Evolutionary conservation across 2,329 filamentous ascomycete species (phyloP).

Genomic region (Ilyonectria mors-panacis): DNA sequence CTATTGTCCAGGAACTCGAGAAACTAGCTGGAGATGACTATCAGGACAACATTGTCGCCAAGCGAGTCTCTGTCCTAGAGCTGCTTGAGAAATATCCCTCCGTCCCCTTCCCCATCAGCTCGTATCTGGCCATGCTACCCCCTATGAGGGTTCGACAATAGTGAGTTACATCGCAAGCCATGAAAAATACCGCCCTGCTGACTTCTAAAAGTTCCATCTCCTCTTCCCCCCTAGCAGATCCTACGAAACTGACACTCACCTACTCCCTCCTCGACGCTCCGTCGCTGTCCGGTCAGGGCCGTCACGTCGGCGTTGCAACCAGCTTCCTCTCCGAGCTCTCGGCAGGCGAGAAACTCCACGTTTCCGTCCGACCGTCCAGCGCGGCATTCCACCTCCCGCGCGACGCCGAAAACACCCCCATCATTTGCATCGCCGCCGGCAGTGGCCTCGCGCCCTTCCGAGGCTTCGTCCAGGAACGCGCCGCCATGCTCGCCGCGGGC

Average conservation of each 20-base stretch:
- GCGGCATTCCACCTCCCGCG: slow-evolving; percentile 66
- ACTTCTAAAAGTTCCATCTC: slow-evolving; percentile 72
- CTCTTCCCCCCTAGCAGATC: slow-evolving; percentile 76
- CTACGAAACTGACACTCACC: slow-evolving; percentile 73
- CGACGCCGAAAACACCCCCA: slow-evolving; percentile 61
- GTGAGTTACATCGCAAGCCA: slow-evolving; percentile 42
- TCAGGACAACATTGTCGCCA: slow-evolving; percentile 64
- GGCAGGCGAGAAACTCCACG: slow-evolving; percentile 59
- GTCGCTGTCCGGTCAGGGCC: slow-evolving; percentile 64
- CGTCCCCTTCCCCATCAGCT: slow-evolving; percentile 73
- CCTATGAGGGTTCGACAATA: slow-evolving; percentile 86
- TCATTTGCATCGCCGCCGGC: slow-evolving; percentile 67
- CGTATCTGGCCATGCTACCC: slow-evolving; percentile 80
- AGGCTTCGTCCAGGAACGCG: slow-evolving; percentile 75
- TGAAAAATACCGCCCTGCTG: not conserved
- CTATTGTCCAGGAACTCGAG: slow-evolving; percentile 59
- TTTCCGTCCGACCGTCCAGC: slow-evolving; percentile 64
- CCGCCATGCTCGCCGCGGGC: slow-evolving; percentile 64
- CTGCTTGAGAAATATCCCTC: slow-evolving; percentile 75
- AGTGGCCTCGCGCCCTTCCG: slow-evolving; percentile 75
- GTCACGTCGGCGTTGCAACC: slow-evolving; percentile 72
- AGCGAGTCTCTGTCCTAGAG: slow-evolving; percentile 76
- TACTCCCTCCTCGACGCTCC: slow-evolving; percentile 75
- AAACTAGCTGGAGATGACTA: slow-evolving; percentile 64
- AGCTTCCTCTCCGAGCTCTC: slow-evolving; percentile 70